These are phyloP conservation scores for Gypsophila paniculata DNA, from an alignment of 179 eudicot genomes.

Conservation along the genomic window DNA sequence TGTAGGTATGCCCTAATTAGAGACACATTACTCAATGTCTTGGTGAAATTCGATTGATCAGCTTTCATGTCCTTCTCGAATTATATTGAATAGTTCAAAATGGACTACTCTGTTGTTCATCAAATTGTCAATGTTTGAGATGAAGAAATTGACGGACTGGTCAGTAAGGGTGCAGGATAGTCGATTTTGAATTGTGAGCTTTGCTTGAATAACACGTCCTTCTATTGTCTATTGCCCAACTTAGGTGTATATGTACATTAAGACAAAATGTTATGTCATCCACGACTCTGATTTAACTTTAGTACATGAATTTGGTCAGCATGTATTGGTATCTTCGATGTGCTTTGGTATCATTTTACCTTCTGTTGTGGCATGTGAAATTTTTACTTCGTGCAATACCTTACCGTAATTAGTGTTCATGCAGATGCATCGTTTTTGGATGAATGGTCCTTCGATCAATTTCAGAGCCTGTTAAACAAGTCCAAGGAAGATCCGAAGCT, in stretches of 20 bases:
- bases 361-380: conserved; percentile 7
- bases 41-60: not conserved
- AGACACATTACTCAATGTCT: not conserved
- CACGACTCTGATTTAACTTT: not conserved
- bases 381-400: conserved; percentile 22
- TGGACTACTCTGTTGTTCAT: not conserved
- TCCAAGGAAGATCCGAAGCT: conserved; percentile 60
- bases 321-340: not conserved
- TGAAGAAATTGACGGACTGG: not conserved
- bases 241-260: too few relatives aligned
- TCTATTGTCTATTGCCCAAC: too few relatives aligned
- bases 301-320: not conserved
- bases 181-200: not conserved
- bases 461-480: conserved; percentile 67
- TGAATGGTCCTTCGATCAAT: conserved; percentile 97
- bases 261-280: too few relatives aligned
- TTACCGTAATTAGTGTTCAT: conserved; percentile 31
- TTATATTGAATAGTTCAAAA: not conserved
- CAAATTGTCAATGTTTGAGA: conserved; percentile 3
- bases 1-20: not conserved
- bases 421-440: conserved; percentile 98
- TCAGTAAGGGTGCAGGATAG: not conserved
- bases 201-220: conserved; percentile 6
- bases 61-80: not conserved
- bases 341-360: not conserved